Percentiles rank a stretch among this genome's conserved stretches.
Conservation (phyloP, 306 rosid species). For the Malus domestica region ASM211411v1 NC_041796.1:24663001-24663500, state of each 20-base stretch:
- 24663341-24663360: conserved; percentile 6
- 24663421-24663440: conserved; percentile 18
- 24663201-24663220: too few relatives aligned
- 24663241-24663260: neutral
- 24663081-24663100: neutral
- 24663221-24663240: neutral
- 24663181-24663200: too few relatives aligned
- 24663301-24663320: conserved; percentile 11
- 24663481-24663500: conserved; percentile 26
- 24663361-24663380: conserved; percentile 1
- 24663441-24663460: conserved; percentile 40
- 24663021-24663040: neutral
- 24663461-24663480: conserved; percentile 22
- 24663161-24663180: too few relatives aligned
- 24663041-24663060: neutral
- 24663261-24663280: conserved; percentile 12
- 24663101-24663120: neutral
- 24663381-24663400: neutral
- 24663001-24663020: neutral
- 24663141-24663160: too few relatives aligned
- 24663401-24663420: neutral
- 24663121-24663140: neutral
- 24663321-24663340: conserved; percentile 20
- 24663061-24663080: neutral
- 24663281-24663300: conserved; percentile 12